Conservation (phyloP, 177 flowering plant species). For the Telopea speciosissima region DNA sequence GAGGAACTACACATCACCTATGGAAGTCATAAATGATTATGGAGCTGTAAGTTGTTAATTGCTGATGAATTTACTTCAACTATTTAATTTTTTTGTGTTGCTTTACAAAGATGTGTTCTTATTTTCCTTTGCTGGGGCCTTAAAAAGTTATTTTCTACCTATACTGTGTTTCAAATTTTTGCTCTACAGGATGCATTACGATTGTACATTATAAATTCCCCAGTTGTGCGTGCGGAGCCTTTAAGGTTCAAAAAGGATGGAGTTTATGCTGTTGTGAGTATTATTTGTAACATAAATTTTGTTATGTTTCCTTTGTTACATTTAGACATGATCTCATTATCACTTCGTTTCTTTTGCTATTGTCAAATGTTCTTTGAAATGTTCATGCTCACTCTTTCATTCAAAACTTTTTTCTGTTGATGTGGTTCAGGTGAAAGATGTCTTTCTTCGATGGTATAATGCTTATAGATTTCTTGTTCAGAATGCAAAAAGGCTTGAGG, state of each 20-base stretch:
- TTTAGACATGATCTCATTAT: not conserved
- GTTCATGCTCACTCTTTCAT: not conserved
- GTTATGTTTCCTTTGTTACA: not conserved
- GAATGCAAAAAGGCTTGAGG: constrained; percentile 86
- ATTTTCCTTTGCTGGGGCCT: not conserved
- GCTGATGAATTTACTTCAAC: not conserved
- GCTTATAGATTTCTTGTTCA: constrained; percentile 98
- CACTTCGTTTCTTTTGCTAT: not conserved
- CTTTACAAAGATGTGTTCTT: not conserved
- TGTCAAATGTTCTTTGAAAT: not conserved
- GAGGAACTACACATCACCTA: constrained; percentile 84
- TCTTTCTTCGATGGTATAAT: constrained; percentile 98
- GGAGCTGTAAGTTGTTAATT: constrained; percentile 79
- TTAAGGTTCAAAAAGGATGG: constrained; percentile 89
- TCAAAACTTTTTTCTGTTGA: not conserved
- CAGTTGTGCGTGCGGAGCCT: constrained; percentile 98
- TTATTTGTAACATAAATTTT: not conserved
- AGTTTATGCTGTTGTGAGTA: constrained; percentile 82
- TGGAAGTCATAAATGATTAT: constrained; percentile 77
- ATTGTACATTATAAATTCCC: constrained; percentile 89
- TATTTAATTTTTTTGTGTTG: not conserved
- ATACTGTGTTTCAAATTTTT: constrained; percentile 1
- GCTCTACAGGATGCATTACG: constrained; percentile 80
- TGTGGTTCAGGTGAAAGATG: constrained; percentile 73
- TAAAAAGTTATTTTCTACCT: not conserved